Evolutionary conservation across 768 basidiomycete species (phyloP).

Genomic region (Rhodotorula toruloides): DNA sequence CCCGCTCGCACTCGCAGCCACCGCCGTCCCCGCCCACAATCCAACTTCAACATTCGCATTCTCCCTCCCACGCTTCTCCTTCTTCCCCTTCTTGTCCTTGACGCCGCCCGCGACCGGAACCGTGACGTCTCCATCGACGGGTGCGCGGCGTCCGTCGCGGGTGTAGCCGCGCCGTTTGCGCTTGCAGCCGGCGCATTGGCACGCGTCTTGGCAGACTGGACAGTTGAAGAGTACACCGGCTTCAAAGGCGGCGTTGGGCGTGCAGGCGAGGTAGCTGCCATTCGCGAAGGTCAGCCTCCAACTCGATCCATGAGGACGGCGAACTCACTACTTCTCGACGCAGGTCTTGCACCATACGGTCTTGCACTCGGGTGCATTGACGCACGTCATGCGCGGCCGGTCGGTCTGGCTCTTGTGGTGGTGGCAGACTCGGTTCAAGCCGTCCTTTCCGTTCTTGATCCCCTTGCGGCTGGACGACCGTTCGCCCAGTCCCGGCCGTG

Average conservation of each 20-base stretch:
- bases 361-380: conserved; percentile 19
- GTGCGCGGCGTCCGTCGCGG: background rate
- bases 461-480: background rate
- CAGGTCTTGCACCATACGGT: conserved; percentile 29
- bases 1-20: too few relatives aligned
- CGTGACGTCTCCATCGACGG: background rate
- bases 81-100: background rate
- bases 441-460: background rate
- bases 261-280: conserved; percentile 22
- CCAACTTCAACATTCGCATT: background rate
- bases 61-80: background rate
- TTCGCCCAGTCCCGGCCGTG: too few relatives aligned
- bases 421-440: conserved; percentile 29
- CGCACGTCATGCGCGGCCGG: conserved; percentile 23
- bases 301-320: background rate
- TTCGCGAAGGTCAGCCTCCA: background rate
- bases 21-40: background rate
- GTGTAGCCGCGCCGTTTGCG: conserved; percentile 1
- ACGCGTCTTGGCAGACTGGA: conserved; percentile 19
- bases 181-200: conserved; percentile 13
- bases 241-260: conserved; percentile 1
- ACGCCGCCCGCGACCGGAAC: background rate
- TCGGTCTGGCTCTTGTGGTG: conserved; percentile 24
- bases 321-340: conserved; percentile 24
- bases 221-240: background rate